A percentile compares a stretch with the other conserved stretches of the same genome.
Evolutionary conservation across 441 rosid species (phyloP).

Genomic region (Daphne laureola): DNA sequence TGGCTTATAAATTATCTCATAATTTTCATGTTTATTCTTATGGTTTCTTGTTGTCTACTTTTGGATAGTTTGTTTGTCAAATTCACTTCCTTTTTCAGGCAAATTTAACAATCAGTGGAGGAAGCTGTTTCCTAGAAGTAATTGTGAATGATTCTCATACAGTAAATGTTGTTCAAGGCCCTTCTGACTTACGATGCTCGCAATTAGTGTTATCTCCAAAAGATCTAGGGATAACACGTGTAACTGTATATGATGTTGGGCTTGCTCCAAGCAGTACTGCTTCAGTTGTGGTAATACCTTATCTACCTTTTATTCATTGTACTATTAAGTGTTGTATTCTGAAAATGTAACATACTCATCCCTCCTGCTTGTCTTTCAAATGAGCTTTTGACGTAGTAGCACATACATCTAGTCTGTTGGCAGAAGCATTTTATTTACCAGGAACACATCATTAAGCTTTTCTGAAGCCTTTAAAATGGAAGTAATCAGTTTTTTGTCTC

Average conservation of each 20-base stretch:
- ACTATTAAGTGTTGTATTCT: too few species aligned
- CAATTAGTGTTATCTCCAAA: slow-evolving; percentile 73
- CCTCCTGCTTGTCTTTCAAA: too few species aligned
- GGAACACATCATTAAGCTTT: too few species aligned
- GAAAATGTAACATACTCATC: too few species aligned
- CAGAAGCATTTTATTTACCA: too few species aligned
- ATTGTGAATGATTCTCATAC: slow-evolving; percentile 76
- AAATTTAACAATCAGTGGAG: slow-evolving; percentile 83
- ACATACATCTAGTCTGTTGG: too few species aligned
- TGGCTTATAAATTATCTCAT: too few species aligned
- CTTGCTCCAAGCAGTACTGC: slow-evolving; percentile 69
- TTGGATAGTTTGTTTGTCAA: not conserved
- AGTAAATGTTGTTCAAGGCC: slow-evolving; percentile 66
- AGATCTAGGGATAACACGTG: slow-evolving; percentile 76
- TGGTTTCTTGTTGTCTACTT: not conserved
- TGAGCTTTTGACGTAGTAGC: too few species aligned
- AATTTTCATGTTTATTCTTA: too few species aligned
- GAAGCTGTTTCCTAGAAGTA: slow-evolving; percentile 88
- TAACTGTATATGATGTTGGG: slow-evolving; percentile 76
- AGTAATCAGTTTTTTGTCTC: too few species aligned
- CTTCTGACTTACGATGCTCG: slow-evolving; percentile 67
- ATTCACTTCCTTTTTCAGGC: slow-evolving; percentile 29
- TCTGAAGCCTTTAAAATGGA: too few species aligned
- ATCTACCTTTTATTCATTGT: not conserved
- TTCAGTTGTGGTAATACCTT: slow-evolving; percentile 63